phyloP scores from a whole-genome alignment of 108 stramenopile genomes.

The Pseudonitzschia pungens region DNA sequence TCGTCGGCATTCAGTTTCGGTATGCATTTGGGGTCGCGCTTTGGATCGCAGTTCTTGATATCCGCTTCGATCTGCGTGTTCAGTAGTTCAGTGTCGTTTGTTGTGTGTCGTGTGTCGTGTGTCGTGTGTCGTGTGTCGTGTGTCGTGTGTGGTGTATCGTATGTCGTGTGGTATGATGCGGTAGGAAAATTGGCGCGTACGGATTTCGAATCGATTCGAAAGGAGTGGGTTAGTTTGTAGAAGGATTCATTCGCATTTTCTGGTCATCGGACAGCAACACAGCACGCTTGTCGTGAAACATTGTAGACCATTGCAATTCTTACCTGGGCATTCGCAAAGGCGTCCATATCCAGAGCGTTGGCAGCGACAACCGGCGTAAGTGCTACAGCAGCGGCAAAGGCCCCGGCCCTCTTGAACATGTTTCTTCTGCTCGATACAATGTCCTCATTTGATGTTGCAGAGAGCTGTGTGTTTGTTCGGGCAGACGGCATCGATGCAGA shows the following conservation, averaged over 20 bases:
- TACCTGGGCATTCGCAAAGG: slow-evolving; percentile 20
- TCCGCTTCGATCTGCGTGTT: slow-evolving; percentile 32
- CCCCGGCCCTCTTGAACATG: background rate
- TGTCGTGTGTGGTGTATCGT: too few species aligned
- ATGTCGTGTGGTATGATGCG: too few species aligned
- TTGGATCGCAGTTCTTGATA: slow-evolving; percentile 70
- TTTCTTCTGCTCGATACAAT: background rate
- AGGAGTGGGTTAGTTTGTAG: too few species aligned
- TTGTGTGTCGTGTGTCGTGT: too few species aligned
- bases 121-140: too few species aligned
- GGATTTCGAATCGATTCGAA: too few species aligned
- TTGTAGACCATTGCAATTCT: too few species aligned
- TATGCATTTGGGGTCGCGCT: slow-evolving; percentile 32
- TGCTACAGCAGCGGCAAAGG: background rate
- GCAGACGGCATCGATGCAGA: background rate
- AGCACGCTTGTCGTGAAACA: too few species aligned
- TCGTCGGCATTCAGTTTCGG: slow-evolving; percentile 46
- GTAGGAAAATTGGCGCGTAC: too few species aligned
- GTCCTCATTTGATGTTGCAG: background rate
- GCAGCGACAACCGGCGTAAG: slow-evolving; percentile 1
- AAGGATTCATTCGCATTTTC: too few species aligned
- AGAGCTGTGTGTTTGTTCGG: background rate
- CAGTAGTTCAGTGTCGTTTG: background rate
- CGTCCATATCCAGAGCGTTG: slow-evolving; percentile 18
- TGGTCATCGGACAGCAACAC: too few species aligned